phyloP scores from a whole-genome alignment of 805 yeast species.

The Saccharomycopsis oosterbeekiorum region DNA sequence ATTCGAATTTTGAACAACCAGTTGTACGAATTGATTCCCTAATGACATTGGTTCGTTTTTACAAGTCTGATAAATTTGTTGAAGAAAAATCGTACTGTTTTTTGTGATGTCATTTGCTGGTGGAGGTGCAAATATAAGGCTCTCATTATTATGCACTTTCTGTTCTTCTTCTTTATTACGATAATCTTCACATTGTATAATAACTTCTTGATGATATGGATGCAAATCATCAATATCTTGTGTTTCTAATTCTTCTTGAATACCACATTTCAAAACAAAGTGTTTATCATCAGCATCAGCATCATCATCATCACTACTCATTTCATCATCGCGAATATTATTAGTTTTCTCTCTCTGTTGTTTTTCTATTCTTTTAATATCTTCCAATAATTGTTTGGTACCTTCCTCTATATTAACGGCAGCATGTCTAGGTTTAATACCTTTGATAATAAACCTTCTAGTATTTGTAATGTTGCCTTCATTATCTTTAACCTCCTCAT shows the following conservation, averaged over 20 bases:
- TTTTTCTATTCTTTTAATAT: background rate
- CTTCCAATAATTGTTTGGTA: slow-evolving; percentile 1
- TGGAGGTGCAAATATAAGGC: background rate
- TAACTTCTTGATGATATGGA: background rate
- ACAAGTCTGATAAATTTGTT: background rate
- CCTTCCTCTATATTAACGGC: slow-evolving; percentile 31
- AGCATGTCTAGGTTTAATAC: slow-evolving; percentile 75
- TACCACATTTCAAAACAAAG: background rate
- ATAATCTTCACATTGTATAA: background rate
- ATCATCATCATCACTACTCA: background rate
- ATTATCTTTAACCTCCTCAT: slow-evolving; percentile 29
- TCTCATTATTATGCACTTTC: background rate
- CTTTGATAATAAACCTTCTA: slow-evolving; percentile 84
- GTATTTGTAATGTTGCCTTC: slow-evolving; percentile 33
- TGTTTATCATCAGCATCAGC: background rate
- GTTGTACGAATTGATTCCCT: background rate
- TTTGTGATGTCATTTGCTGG: background rate
- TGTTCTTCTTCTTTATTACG: background rate
- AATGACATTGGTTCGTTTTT: slow-evolving; percentile 1
- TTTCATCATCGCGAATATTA: background rate
- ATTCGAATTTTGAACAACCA: background rate
- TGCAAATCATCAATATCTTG: background rate
- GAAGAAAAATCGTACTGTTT: background rate
- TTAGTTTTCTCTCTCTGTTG: background rate
- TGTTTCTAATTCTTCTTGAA: background rate